Evolutionary conservation across 345 rosid genomes (phyloP).

Genomic region (Cardamine resedifolia): DNA sequence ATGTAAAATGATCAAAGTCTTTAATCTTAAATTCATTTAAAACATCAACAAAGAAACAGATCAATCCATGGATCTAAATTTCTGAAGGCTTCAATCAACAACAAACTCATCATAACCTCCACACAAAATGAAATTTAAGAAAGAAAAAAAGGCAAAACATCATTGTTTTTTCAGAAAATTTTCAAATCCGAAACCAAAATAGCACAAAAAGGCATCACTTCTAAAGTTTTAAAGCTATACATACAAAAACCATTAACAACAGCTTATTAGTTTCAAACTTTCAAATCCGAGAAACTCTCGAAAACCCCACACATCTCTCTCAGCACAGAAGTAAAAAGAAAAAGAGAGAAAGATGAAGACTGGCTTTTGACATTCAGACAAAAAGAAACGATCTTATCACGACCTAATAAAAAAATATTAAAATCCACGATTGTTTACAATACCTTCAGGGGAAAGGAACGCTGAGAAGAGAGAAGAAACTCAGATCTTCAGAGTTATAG

Average conservation of each 20-base stretch:
- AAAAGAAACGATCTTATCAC: slow-evolving; percentile 24
- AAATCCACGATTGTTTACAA: neutral
- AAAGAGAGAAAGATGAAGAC: neutral
- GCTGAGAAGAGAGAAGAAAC: slow-evolving; percentile 22
- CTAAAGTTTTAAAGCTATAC: slow-evolving; percentile 11
- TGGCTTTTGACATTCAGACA: slow-evolving; percentile 10
- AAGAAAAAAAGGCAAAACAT: neutral
- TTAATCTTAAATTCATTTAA: neutral
- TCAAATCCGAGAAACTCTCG: slow-evolving; percentile 11
- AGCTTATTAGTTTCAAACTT: slow-evolving; percentile 19
- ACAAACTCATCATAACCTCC: slow-evolving; percentile 4
- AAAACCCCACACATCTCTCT: slow-evolving; percentile 6
- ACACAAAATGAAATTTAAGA: neutral
- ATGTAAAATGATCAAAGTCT: slow-evolving; percentile 7
- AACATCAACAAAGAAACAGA: slow-evolving; percentile 13
- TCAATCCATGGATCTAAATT: slow-evolving; percentile 26
- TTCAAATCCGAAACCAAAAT: neutral
- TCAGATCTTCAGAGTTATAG: slow-evolving; percentile 30
- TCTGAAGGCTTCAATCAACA: neutral
- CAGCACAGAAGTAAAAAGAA: neutral
- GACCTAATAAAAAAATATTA: slow-evolving; percentile 9
- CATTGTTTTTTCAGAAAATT: neutral
- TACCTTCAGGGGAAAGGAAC: slow-evolving; percentile 31
- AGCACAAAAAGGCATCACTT: slow-evolving; percentile 18
- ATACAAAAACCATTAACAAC: slow-evolving; percentile 5